Evolutionary conservation across 192 early-diverging fungal genomes (phyloP).

Genomic region (Oehlia diaphana): DNA sequence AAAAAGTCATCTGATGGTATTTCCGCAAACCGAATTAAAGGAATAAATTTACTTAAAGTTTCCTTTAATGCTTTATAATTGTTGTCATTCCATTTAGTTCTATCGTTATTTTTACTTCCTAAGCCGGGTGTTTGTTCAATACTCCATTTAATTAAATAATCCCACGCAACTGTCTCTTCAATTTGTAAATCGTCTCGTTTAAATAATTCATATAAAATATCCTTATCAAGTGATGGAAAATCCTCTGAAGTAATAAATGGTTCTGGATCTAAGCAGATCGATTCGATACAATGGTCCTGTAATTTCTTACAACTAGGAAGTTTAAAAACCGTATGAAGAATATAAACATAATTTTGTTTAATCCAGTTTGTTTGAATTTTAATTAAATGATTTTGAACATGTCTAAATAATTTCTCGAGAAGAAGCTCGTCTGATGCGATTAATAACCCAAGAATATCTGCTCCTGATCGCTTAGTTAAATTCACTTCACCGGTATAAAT

Average conservation of each 20-base stretch:
- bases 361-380: neutral
- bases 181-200: neutral
- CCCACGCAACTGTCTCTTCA: conserved; percentile 7
- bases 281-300: conserved; percentile 1
- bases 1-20: neutral
- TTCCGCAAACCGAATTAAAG: conserved; percentile 1
- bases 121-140: too few species aligned
- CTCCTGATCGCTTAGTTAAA: neutral
- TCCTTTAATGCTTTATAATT: conserved; percentile 4
- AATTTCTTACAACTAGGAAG: conserved; percentile 2
- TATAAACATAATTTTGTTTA: neutral
- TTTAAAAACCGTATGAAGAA: neutral
- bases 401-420: neutral
- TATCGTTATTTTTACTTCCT: neutral
- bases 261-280: neutral
- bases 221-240: neutral
- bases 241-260: conserved; percentile 5
- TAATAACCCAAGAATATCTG: conserved; percentile 2
- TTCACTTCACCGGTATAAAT: conserved; percentile 14
- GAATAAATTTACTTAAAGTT: neutral
- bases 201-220: too few species aligned
- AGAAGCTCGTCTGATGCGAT: conserved; percentile 13
- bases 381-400: conserved; percentile 18
- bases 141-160: conserved; percentile 22
- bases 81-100: conserved; percentile 6